Evolutionary conservation across 495 filamentous ascomycete genomes (phyloP), one percentile per base, ranked within the genome.

Genomic region (Oidiodendron maius): DNA sequence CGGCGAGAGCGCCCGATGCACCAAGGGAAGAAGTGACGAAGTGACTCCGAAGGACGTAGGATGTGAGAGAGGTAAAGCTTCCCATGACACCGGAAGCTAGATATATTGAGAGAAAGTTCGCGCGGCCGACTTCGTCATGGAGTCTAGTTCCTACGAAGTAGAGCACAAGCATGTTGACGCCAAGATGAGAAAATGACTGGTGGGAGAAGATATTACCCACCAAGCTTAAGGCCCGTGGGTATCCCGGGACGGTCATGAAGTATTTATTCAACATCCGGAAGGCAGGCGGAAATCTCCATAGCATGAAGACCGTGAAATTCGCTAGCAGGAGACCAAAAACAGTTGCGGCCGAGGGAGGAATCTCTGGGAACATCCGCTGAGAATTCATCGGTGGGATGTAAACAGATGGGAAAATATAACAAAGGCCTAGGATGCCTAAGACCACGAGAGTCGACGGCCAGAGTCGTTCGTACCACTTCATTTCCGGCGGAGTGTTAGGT

Each of bases 71-170:
- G 2, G 70, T 62, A 49, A 87, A 76, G 35, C 82, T 83, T 24
- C 81, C 83, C 11, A 87, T 20, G 0, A 76, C 75, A 34, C 88
- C 91, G 3, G 78, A 70, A 0, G 78, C 65, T 30, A 94, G 56
- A 63, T 89, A 94, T 4, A 95, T 68, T 6, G 83, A 81, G 3
- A 98, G 69, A 65, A 96, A 95, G 50, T 82, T 78, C 32, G 84
- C 89, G 16, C 91, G 78, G 34, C 90, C 91, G 44, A 96, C 76
- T 45, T 95, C 83, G 56, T 96, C 90, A 68, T 95, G 87, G 12
- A 93, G 55, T 0, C 65, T 64, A 10, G 65, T 67, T 28, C 74
- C 76, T 20, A 76, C 50, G 52, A 80, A 62, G 67, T 68, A 76
- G 1, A 78, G 58, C 21, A 75, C 59, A 16, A 71, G 50, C 80